Evolutionary conservation across 148 eudicot genomes (phyloP), one percentile per base, ranked within the genome.

Genomic region (Polygonum aviculare): DNA sequence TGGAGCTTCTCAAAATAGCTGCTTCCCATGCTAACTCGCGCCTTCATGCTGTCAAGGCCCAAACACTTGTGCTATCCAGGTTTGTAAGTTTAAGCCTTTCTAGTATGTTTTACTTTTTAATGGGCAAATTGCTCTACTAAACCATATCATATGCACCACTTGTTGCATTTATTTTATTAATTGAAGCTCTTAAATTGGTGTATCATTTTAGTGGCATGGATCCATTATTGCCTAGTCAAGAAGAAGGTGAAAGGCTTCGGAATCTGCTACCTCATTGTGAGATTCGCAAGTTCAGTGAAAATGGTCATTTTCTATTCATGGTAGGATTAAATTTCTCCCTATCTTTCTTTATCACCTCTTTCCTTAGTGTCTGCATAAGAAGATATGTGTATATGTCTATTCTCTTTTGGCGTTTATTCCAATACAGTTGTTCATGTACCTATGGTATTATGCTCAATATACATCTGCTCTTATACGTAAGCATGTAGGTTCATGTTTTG

Each of bases 241-340:
- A 93, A 73, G 98, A 93, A 88, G 89, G 90, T 60, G 86, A 89
- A 83, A 88, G 96, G 81, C 93, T 93, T 78, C 77, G 78, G 49
- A 35, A 45, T 40, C 9, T 84, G 65, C 80, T 93, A 45, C 86
- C 86, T 70, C 89, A 85, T n/a, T 90, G 93, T 79, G 86, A 89
- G 78, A 82, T 90, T 65, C 96, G 98, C 49, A 82, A 54, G 78
- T 88, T 89, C 72, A 79, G 72, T 75, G 86, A 88, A 77, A 85
- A 86, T 40, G 89, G 93, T 55, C 98, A 93, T 83, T 85, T 83
- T 80, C 85, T 90, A 50, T 84, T 90, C 81, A 81, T 93, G 96
- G 98, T 93, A 89, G 41, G 86, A 47, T 67, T 44, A 51, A 26
- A 55, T 72, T 21, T 81, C 76, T 72, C 74, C 67, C 73, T 49